phyloP scores from a whole-genome alignment of 306 rosid species.

The Astragalus membranaceus region DNA sequence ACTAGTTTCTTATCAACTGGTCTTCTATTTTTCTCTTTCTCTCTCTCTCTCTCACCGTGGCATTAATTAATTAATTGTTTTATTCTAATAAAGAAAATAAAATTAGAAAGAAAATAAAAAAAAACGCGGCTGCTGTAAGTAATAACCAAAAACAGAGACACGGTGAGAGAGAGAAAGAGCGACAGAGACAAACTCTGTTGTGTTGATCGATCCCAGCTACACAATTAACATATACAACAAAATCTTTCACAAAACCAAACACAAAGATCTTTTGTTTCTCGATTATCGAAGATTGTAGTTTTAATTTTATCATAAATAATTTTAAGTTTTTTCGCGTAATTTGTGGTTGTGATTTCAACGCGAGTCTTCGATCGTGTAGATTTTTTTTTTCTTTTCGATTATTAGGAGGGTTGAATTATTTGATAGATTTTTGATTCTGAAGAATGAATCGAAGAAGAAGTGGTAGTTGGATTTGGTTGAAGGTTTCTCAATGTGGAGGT shows the following conservation, averaged over 20 bases:
- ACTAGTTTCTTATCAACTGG: slow-evolving; percentile 19
- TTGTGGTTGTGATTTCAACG: slow-evolving; percentile 26
- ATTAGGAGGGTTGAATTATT: slow-evolving; percentile 20
- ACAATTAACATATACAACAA: slow-evolving; percentile 18
- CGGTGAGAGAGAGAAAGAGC: slow-evolving; percentile 26
- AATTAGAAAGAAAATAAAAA: slow-evolving; percentile 17
- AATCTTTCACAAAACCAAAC: slow-evolving; percentile 2
- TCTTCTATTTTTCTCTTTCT: neutral
- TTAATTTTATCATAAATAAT: neutral
- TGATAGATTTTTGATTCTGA: slow-evolving; percentile 18
- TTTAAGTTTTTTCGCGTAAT: neutral
- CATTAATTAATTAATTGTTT: neutral
- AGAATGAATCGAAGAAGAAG: slow-evolving; percentile 36
- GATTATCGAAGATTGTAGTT: slow-evolving; percentile 11
- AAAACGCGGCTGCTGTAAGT: slow-evolving; percentile 67
- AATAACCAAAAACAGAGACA: slow-evolving; percentile 58
- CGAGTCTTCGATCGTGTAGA: slow-evolving; percentile 37
- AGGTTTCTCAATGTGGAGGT: slow-evolving; percentile 37
- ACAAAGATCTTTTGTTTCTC: neutral
- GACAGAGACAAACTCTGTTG: slow-evolving; percentile 23
- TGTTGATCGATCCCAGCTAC: slow-evolving; percentile 42
- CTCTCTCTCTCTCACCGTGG: neutral
- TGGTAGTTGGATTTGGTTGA: slow-evolving; percentile 35
- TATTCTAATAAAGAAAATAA: slow-evolving; percentile 13
- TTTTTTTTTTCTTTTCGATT: slow-evolving; percentile 18